phyloP scores from a whole-genome alignment of 495 filamentous ascomycete genomes.

The Daldinia grandis region DNA sequence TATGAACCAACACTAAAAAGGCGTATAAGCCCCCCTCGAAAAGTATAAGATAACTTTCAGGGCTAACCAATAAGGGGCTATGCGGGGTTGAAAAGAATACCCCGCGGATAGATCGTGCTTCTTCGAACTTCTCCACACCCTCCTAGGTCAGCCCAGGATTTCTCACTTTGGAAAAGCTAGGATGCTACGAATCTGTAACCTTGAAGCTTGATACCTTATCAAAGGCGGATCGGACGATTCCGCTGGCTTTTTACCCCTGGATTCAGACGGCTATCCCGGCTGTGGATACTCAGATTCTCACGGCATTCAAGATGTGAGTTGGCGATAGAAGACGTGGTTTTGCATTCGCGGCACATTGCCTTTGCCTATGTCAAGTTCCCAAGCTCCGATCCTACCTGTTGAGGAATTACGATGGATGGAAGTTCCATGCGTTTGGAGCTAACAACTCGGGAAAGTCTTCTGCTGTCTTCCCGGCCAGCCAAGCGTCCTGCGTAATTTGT shows the following conservation, averaged over 20 bases:
- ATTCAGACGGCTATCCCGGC: slow-evolving; percentile 31
- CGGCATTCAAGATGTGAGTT: slow-evolving; percentile 10
- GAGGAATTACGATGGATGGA: slow-evolving; percentile 19
- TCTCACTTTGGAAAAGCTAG: slow-evolving; percentile 34
- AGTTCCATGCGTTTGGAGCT: slow-evolving; percentile 19
- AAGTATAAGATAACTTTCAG: slow-evolving; percentile 2
- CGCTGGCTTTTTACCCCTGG: slow-evolving; percentile 12
- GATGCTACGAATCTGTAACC: slow-evolving; percentile 31
- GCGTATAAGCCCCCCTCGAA: slow-evolving; percentile 5
- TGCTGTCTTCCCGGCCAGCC: slow-evolving; percentile 21
- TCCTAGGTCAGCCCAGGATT: slow-evolving; percentile 31
- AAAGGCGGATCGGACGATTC: slow-evolving; percentile 36
- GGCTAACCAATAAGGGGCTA: slow-evolving; percentile 35
- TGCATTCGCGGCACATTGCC: slow-evolving; percentile 21
- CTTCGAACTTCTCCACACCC: slow-evolving; percentile 21
- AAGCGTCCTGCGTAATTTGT: slow-evolving; percentile 26
- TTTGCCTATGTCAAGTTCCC: background rate
- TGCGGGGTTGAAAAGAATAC: slow-evolving; percentile 38
- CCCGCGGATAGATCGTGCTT: slow-evolving; percentile 36
- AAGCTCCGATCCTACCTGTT: background rate
- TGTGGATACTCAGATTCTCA: background rate
- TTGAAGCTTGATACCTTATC: slow-evolving; percentile 29
- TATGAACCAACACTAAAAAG: slow-evolving; percentile 14
- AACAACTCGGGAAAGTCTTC: slow-evolving; percentile 21
- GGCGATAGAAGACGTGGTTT: slow-evolving; percentile 9